Evolutionary conservation across 176 grass and related monocot genomes (phyloP), one percentile per base, ranked within the genome.

Genomic region (Carex pumila): DNA sequence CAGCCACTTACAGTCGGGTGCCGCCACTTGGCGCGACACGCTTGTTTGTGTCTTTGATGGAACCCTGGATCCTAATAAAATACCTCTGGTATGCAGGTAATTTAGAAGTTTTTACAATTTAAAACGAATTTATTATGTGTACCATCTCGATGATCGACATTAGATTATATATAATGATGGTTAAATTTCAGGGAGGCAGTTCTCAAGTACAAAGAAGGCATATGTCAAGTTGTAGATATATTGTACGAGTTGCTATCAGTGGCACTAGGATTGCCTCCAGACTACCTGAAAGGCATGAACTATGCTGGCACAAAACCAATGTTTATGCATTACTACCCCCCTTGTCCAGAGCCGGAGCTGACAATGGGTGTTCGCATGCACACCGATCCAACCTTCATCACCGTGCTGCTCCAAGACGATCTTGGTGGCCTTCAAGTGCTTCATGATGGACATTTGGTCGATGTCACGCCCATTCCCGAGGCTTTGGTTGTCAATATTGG

Each of bases 341-440:
- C 86, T 0, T 88, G 86, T 7, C 81, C 86, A 11, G 69, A 88
- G 39, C 86, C 86, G 3, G 19, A 88, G 7, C 68, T 89, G 1
- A 85, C 83, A 6, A 57, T 86, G 8, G 88, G 88, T 18, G 29
- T 60, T 3, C 41, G 69, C n/a, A 61, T 13, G 29, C 88, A 89
- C 57, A 78, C 84, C 0, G 88, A 86, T 70, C 79, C 84, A 15
- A 66, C 73, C 60, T 79, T 84, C 53, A 5, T 85, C 41, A 86
- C 88, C 11, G 57, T 89, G 6, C 84, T 89, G 17, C 79, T 89
- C 3, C 84, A 89, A 68, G 79, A 86, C 21, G 8, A 10, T n/a
- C n/a, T 86, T 7, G 79, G 84, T 11, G 84, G 84, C 36, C 59
- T 89, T 17, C 88, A 86, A 61, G 36, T 84, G 5, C 84, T 86